Base-by-base conservation (phyloP, 805 yeast species). In the Saturnispora besseyi region DNA sequence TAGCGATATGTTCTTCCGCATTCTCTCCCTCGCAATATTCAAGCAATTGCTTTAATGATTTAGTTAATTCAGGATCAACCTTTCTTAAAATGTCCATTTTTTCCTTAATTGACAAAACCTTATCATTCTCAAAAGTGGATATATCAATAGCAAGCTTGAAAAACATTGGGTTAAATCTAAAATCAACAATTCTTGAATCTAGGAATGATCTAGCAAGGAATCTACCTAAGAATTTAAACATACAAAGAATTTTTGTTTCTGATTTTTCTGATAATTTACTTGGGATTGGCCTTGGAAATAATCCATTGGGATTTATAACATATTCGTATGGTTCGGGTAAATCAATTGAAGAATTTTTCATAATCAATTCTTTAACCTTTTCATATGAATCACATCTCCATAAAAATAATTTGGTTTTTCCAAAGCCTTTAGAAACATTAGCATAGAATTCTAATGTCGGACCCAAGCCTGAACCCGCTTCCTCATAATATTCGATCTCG, bases 381-480 rank as follows among this genome's bases (percentile, higher is more conserved):
- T 11, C 41, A 30, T 48, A 53, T 12, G 62, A 60, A n/a, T 40
- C 49, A 37, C 62, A 67, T 56, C 95, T 74, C 98, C 98, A 91
- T 70, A 93, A 69, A 8, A 65, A 66, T 44, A 82, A 65, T 28
- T 72, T 72, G 46, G 72, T 74, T 55, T 69, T 73, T 1, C 84
- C 69, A 62, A 91, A 88, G 54, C 82, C 89, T 50, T 73, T 78
- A 0, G 96, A 88, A 2, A 87, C 88, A 13, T 74, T 70, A 0
- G 97, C 81, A 60, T 88, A 91, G 61, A 93, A 91, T 65, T 91
- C 99, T 55, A 90, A 71, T 0, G 99, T 91, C 3, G 99, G 99
- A 0, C 99, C 99, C 42, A 89, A 68, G 0, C 99, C 99, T 0
- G 96, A 83, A n/a, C 98, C 99, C 6, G 76, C 96, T 63, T 91